phyloP scores from a whole-genome alignment of 2,329 filamentous ascomycete genomes.

The Pseudogymnoascus sp. region DNA sequence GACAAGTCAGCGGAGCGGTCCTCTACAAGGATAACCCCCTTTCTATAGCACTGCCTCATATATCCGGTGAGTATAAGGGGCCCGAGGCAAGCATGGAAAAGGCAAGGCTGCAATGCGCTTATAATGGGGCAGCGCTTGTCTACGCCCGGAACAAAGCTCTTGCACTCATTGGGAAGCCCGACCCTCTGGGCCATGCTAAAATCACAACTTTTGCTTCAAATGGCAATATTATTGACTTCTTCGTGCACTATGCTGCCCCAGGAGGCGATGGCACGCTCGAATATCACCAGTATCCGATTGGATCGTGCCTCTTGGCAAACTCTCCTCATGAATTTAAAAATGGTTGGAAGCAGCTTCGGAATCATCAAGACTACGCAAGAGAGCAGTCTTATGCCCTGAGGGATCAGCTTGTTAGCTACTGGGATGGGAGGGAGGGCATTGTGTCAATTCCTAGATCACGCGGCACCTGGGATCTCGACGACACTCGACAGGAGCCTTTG shows the following conservation, averaged over 20 bases:
- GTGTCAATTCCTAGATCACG: neutral
- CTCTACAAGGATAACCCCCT: neutral
- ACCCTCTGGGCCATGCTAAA: slow-evolving; percentile 12
- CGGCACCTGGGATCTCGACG: neutral
- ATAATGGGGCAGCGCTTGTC: slow-evolving; percentile 17
- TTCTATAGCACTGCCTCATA: slow-evolving; percentile 12
- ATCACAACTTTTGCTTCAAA: slow-evolving; percentile 18
- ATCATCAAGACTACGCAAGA: neutral
- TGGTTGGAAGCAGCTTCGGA: neutral
- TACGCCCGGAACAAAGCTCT: slow-evolving; percentile 16
- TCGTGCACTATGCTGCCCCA: slow-evolving; percentile 13
- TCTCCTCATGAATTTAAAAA: neutral
- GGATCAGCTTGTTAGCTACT: neutral
- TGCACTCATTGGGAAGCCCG: slow-evolving; percentile 13
- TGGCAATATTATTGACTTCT: slow-evolving; percentile 15
- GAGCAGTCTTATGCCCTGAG: neutral
- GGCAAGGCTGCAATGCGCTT: slow-evolving; percentile 15
- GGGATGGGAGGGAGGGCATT: neutral
- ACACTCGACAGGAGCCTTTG: neutral
- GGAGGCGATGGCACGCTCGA: slow-evolving; percentile 11
- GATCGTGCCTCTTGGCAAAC: neutral
- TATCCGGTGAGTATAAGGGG: slow-evolving; percentile 15
- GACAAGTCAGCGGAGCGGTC: neutral
- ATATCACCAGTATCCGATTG: slow-evolving; percentile 15
- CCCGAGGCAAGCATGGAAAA: slow-evolving; percentile 9